phyloP scores from a whole-genome alignment of 345 rosid genomes.

The Limnanthes douglasii region DNA sequence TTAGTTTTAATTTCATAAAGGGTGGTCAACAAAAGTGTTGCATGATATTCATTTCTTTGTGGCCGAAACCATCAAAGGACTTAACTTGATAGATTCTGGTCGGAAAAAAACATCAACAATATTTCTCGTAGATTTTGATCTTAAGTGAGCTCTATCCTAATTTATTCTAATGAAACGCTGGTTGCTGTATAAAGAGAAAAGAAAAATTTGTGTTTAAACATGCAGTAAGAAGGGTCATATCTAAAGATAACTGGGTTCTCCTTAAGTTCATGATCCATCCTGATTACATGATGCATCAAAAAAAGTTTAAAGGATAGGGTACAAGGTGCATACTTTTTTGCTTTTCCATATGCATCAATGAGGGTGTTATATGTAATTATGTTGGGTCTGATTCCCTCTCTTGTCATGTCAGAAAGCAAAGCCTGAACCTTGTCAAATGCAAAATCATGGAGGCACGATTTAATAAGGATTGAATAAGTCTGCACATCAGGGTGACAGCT shows the following conservation, averaged over 20 bases:
- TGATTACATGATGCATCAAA: neutral
- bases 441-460: constrained; percentile 71
- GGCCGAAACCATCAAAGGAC: no score
- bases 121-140: no score
- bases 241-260: neutral
- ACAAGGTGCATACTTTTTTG: constrained; percentile 37
- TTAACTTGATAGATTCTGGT: no score
- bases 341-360: constrained; percentile 78
- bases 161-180: no score
- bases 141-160: no score
- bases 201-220: neutral
- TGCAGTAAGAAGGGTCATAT: neutral
- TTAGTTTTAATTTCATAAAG: no score
- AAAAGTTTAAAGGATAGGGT: constrained; percentile 1
- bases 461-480: constrained; percentile 81
- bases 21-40: no score
- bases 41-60: no score
- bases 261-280: neutral
- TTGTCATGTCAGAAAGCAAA: constrained; percentile 65
- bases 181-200: no score
- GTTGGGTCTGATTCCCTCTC: constrained; percentile 54
- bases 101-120: no score
- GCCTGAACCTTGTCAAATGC: constrained; percentile 41
- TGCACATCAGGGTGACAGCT: constrained; percentile 76
- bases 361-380: constrained; percentile 73